phyloP scores from a whole-genome alignment of 768 basidiomycete species.

The Suillus subaureus region DNA sequence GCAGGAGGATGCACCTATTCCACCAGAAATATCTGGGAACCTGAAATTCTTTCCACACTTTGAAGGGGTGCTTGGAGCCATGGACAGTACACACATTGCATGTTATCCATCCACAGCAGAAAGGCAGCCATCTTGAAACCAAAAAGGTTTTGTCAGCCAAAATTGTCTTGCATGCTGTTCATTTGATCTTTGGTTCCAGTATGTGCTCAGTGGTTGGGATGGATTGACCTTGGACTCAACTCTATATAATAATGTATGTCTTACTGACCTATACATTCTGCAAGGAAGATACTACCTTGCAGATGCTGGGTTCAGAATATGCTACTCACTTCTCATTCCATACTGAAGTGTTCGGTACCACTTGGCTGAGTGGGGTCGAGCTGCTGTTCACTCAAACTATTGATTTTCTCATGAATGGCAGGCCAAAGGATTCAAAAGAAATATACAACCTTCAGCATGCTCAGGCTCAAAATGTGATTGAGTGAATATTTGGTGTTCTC shows the following conservation, averaged over 20 bases:
- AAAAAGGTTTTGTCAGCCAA: slow-evolving; percentile 17
- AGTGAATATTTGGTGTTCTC: slow-evolving; percentile 24
- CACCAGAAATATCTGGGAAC: slow-evolving; percentile 27
- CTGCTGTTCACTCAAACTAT: background rate
- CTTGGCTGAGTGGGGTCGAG: slow-evolving; percentile 19
- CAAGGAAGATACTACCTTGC: slow-evolving; percentile 17
- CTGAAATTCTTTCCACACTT: slow-evolving; percentile 39
- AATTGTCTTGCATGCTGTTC: slow-evolving; percentile 15
- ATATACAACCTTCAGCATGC: slow-evolving; percentile 30
- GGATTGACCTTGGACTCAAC: slow-evolving; percentile 11
- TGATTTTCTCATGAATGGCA: slow-evolving; percentile 5
- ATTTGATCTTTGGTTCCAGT: slow-evolving; percentile 21
- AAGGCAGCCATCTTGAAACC: slow-evolving; percentile 17
- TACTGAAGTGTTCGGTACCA: slow-evolving; percentile 20
- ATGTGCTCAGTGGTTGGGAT: slow-evolving; percentile 23
- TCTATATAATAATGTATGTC: slow-evolving; percentile 14
- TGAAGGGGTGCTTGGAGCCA: slow-evolving; percentile 28
- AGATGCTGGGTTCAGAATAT: slow-evolving; percentile 19
- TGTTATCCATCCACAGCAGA: slow-evolving; percentile 19
- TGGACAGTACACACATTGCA: slow-evolving; percentile 39
- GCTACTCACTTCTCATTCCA: slow-evolving; percentile 1
- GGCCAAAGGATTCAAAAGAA: slow-evolving; percentile 21
- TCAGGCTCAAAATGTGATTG: slow-evolving; percentile 21
- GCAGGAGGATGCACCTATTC: slow-evolving; percentile 14
- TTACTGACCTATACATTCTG: slow-evolving; percentile 18